Base-by-base conservation (phyloP, 2,329 filamentous ascomycete species). In the Aspergillus sp. region DNA sequence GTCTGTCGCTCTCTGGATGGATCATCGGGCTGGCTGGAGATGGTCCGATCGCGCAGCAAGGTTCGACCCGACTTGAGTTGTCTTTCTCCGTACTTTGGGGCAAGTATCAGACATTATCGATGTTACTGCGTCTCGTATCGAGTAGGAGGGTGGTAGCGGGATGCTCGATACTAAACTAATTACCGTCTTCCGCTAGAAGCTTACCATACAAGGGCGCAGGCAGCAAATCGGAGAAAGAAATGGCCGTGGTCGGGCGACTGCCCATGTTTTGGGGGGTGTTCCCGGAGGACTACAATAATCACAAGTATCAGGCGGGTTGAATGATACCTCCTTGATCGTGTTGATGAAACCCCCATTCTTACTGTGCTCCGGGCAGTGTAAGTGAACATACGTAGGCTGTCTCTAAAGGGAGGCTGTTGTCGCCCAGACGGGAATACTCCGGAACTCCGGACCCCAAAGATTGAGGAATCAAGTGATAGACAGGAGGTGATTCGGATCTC, bases 151-250 rank as follows among this genome's bases (percentile, higher is more conserved):
- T 44, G 41, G 41, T 13, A 44, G 41, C 41, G 41, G 19, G 41
- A 27, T 27, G 25, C 21, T 11, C 5, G 10, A 17, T 21, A 23
- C 41, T 23, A 23, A 19, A 13, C 27, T 30, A 27, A 41, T 23
- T 53, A n/a, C 39, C 39, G 25, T 47, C 36, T 36, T 36, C 32
- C 10, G 32, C 32, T 36, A 6, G 32, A 36, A 36, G 32, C 32
- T 36, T 36, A 36, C 32, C 32, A 36, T 36, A 36, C 32, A 36
- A 36, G 32, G 32, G 32, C 32, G 15, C 10, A 41, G 19, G 23
- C 44, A 62, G 53, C 60, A 60, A 62, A 62, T 62, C 60, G 61
- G 58, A 61, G 58, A 58, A 53, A 25, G 51, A 47, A 60, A 32
- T 25, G 48, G 38, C 53, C 54, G 21, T 55, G 27, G 42, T 56